These are phyloP conservation scores for Camellia oleifera DNA, from an alignment of 179 eudicot genomes.

Conservation along the genomic window DNA sequence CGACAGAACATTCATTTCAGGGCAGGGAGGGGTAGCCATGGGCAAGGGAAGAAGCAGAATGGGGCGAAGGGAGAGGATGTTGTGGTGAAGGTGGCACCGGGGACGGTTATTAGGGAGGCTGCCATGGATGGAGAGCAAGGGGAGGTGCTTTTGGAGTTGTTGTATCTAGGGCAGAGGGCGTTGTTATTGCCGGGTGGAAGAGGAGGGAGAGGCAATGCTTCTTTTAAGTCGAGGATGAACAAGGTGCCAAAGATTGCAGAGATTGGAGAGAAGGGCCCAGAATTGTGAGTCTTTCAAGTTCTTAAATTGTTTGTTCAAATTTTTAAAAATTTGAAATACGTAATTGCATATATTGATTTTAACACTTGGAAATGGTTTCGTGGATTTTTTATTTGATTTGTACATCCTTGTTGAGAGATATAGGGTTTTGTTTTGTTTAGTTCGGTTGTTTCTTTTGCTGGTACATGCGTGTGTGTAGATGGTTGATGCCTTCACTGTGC, in stretches of 20 bases:
- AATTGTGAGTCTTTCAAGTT: conserved; percentile 54
- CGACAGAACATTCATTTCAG: conserved; percentile 76
- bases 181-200: conserved; percentile 85
- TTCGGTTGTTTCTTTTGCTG: too few relatives aligned
- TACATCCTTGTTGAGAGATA: too few relatives aligned
- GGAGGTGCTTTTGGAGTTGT: conserved; percentile 75
- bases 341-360: not conserved
- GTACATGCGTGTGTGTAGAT: too few relatives aligned
- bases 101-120: conserved; percentile 79
- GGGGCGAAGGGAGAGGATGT: conserved; percentile 91
- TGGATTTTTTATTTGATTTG: not conserved
- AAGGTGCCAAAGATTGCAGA: conserved; percentile 95
- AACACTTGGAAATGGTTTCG: not conserved
- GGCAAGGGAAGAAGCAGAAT: conserved; percentile 67
- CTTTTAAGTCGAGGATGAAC: conserved; percentile 82
- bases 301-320: not conserved
- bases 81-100: conserved; percentile 89
- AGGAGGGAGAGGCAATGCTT: conserved; percentile 94
- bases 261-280: conserved; percentile 89
- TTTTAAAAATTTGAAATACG: not conserved
- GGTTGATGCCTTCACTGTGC: too few relatives aligned
- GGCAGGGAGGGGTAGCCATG: conserved; percentile 80
- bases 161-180: conserved; percentile 78
- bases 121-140: conserved; percentile 55
- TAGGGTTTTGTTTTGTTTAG: too few relatives aligned